These are phyloP conservation scores for Chlamydomonas incerta DNA, from an alignment of 139 green algal genomes.

Conservation along the genomic window DNA sequence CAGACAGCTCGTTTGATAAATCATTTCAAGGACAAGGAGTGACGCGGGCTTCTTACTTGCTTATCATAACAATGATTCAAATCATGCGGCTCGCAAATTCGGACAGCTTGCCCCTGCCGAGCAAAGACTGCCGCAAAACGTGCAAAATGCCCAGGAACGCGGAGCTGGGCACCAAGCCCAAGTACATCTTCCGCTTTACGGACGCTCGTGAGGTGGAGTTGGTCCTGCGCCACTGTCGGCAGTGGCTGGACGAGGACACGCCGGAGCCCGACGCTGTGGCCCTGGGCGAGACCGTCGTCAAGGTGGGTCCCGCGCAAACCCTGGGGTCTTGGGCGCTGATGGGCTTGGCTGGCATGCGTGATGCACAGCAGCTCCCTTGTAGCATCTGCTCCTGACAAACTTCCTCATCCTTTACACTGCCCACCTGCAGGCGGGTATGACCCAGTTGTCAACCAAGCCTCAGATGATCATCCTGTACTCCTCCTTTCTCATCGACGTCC, in stretches of 20 bases:
- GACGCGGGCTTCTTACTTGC: no score
- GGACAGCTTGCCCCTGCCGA: not conserved
- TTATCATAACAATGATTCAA: no score
- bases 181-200: constrained; percentile 46
- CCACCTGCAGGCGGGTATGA: not conserved
- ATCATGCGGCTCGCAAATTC: no score
- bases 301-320: no score
- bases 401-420: no score
- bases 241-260: constrained; percentile 18
- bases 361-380: no score
- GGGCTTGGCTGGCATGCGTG: no score
- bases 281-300: not conserved
- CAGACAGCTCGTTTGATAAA: no score
- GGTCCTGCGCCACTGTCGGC: not conserved
- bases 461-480: constrained; percentile 55
- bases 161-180: constrained; percentile 19
- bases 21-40: no score
- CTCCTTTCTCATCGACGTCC: constrained; percentile 59
- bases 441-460: constrained; percentile 17
- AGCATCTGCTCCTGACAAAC: no score
- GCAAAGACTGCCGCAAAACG: no score
- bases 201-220: constrained; percentile 51
- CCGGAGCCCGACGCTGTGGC: not conserved
- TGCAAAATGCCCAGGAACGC: not conserved
- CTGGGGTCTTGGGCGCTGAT: no score